phyloP scores from a whole-genome alignment of 345 rosid species.

The Syzygium jambos region DNA sequence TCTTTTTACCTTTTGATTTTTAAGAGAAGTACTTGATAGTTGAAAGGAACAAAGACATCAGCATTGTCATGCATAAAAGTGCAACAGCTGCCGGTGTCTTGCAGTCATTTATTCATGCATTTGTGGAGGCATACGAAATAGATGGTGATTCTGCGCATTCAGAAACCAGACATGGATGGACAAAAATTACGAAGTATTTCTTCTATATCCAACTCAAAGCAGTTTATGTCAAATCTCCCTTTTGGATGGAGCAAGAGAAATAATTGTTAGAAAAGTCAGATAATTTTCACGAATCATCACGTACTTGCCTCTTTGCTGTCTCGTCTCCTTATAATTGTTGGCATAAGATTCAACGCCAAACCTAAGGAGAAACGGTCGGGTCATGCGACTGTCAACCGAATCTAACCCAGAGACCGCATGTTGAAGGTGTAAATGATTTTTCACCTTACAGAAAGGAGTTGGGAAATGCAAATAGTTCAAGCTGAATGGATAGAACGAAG shows the following conservation, averaged over 20 bases:
- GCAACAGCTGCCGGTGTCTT: conserved; percentile 49
- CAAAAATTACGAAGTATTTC: conserved; percentile 43
- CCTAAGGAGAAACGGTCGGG: neutral
- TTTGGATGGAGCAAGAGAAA: neutral
- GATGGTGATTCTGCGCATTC: conserved; percentile 9
- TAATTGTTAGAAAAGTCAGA: neutral
- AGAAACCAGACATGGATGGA: conserved; percentile 79
- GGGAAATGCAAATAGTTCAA: neutral
- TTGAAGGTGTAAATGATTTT: neutral
- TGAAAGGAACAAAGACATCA: conserved; percentile 36
- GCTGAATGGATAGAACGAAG: neutral
- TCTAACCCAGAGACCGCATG: neutral
- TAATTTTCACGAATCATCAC: neutral
- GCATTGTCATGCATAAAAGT: conserved; percentile 55
- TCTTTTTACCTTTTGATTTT: neutral
- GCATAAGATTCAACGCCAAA: neutral
- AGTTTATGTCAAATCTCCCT: neutral
- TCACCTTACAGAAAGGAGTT: neutral
- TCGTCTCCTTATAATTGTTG: neutral
- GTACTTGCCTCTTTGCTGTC: neutral
- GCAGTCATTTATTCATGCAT: conserved; percentile 69
- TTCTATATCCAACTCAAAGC: conserved; percentile 15
- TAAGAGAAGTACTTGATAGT: conserved; percentile 61
- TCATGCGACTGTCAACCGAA: neutral
- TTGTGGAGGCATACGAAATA: conserved; percentile 35